Percentiles rank a stretch among this genome's conserved stretches.
phyloP scores from a whole-genome alignment of 352 stramenopile genomes.

The Stramenopiles sp. region DNA sequence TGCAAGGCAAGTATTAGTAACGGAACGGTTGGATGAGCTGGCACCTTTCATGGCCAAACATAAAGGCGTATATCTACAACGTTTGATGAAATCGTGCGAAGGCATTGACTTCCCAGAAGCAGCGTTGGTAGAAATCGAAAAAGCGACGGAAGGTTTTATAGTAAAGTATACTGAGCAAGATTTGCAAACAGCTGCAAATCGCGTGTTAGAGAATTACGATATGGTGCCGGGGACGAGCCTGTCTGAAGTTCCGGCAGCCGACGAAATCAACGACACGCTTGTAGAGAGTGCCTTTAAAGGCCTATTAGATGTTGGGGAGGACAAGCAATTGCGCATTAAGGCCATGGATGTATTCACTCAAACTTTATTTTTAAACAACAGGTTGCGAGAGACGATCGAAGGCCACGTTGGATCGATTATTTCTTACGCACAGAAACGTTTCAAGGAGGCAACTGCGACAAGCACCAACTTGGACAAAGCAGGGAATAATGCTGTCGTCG shows the following conservation, averaged over 20 bases:
- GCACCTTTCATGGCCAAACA: slow-evolving; percentile 95
- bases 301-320: too few species aligned
- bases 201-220: slow-evolving; percentile 90
- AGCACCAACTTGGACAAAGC: too few species aligned
- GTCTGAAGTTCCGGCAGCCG: slow-evolving; percentile 84
- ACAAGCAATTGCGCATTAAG: too few species aligned
- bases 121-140: slow-evolving; percentile 91
- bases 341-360: too few species aligned
- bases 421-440: too few species aligned
- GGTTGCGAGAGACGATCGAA: too few species aligned
- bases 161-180: slow-evolving; percentile 84
- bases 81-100: slow-evolving; percentile 86
- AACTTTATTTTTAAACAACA: too few species aligned
- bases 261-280: slow-evolving; percentile 99
- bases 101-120: slow-evolving; percentile 79
- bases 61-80: slow-evolving; percentile 87
- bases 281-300: too few species aligned
- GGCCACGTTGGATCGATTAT: too few species aligned
- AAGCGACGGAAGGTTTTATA: slow-evolving; percentile 96
- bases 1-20: slow-evolving; percentile 91
- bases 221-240: slow-evolving; percentile 84
- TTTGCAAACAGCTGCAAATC: slow-evolving; percentile 97
- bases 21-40: slow-evolving; percentile 88
- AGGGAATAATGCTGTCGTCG: too few species aligned
- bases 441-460: too few species aligned